These are phyloP conservation scores for Cladorrhinum sp. DNA, from an alignment of 2,329 filamentous ascomycete genomes.

Conservation along the genomic window DNA sequence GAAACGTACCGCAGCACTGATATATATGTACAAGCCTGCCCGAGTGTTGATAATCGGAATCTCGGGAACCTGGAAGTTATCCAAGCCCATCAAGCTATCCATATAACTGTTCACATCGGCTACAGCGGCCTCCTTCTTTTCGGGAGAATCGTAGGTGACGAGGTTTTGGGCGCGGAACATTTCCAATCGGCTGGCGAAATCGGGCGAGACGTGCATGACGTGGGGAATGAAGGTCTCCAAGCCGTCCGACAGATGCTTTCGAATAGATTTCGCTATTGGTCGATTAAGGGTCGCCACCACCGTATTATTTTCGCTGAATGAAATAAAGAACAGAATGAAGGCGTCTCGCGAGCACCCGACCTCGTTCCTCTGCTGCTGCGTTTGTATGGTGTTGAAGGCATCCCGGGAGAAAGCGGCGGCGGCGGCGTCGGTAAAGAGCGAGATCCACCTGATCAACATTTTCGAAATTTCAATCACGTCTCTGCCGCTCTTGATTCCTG, in stretches of 20 bases:
- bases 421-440: conserved; percentile 51
- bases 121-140: conserved; percentile 47
- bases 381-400: conserved; percentile 46
- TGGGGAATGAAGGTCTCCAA: conserved; percentile 48
- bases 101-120: conserved; percentile 54
- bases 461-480: conserved; percentile 51
- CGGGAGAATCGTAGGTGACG: conserved; percentile 51
- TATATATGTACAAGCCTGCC: conserved; percentile 79
- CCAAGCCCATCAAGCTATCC: conserved; percentile 54
- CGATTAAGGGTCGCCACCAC: conserved; percentile 54
- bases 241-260: conserved; percentile 49
- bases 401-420: conserved; percentile 42
- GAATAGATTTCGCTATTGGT: conserved; percentile 49
- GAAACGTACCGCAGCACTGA: conserved; percentile 71
- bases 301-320: conserved; percentile 57
- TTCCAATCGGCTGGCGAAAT: conserved; percentile 53
- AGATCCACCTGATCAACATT: conserved; percentile 57
- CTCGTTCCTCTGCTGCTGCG: conserved; percentile 49
- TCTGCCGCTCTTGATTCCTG: conserved; percentile 43
- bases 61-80: conserved; percentile 57
- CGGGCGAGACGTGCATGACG: conserved; percentile 54
- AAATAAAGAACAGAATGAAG: conserved; percentile 60
- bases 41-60: conserved; percentile 71
- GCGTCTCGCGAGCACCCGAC: conserved; percentile 60
- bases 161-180: conserved; percentile 57